Conservation (phyloP, 1,284 basidiomycete species). For the Anthracocystis walkeri region DNA sequence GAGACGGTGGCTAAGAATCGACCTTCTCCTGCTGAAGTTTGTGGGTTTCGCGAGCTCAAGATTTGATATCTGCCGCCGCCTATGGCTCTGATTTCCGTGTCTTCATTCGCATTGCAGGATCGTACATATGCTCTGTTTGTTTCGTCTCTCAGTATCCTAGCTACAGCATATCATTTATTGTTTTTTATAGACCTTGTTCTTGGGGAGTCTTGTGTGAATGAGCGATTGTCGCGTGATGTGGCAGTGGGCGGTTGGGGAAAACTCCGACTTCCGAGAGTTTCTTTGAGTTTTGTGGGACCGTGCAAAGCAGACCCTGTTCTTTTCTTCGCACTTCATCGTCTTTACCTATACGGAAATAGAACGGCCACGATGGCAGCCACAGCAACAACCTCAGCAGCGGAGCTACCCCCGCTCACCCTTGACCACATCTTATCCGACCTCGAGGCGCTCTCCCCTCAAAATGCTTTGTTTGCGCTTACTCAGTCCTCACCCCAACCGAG, state of each 20-base stretch:
- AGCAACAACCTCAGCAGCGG: not conserved
- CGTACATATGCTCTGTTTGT: too few species aligned
- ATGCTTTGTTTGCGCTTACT: slow-evolving; percentile 10
- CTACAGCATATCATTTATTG: too few species aligned
- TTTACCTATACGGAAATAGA: not conserved
- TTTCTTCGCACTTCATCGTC: too few species aligned
- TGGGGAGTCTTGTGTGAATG: too few species aligned
- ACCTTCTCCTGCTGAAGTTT: slow-evolving; percentile 48
- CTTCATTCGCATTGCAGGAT: not conserved
- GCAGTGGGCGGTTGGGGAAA: too few species aligned
- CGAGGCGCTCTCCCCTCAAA: slow-evolving; percentile 4
- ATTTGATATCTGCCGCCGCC: slow-evolving; percentile 24
- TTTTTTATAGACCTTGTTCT: too few species aligned
- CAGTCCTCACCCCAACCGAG: slow-evolving; percentile 1
- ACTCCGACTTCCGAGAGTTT: too few species aligned
- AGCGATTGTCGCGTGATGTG: too few species aligned
- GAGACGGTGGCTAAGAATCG: slow-evolving; percentile 11
- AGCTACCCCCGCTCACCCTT: slow-evolving; percentile 26
- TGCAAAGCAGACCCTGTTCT: too few species aligned
- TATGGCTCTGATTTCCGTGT: not conserved
- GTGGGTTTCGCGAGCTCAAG: slow-evolving; percentile 59
- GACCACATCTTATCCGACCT: slow-evolving; percentile 37
- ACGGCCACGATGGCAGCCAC: slow-evolving; percentile 8
- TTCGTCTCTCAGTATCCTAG: too few species aligned
- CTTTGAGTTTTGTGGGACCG: too few species aligned